These are phyloP conservation scores for Boletellus sp. DNA, from an alignment of 768 basidiomycete species.

Conservation along the genomic window DNA sequence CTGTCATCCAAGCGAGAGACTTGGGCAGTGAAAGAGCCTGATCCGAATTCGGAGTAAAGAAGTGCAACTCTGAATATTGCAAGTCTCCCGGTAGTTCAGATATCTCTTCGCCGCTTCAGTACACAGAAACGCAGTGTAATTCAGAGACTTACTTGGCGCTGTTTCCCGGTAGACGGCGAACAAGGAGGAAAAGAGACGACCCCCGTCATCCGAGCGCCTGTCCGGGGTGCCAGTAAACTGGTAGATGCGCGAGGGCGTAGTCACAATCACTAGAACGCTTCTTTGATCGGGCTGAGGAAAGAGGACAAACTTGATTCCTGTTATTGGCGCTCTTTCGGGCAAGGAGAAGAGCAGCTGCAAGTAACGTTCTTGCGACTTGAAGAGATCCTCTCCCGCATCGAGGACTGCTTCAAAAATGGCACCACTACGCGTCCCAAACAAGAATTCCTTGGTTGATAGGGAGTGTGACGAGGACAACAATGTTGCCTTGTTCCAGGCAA, in stretches of 20 bases:
- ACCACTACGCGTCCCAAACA: slow-evolving; percentile 84
- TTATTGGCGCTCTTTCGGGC: slow-evolving; percentile 78
- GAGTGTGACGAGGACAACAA: slow-evolving; percentile 61
- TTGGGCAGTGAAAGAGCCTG: slow-evolving; percentile 68
- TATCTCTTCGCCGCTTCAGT: slow-evolving; percentile 58
- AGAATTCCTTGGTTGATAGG: slow-evolving; percentile 76
- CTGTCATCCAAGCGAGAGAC: slow-evolving; percentile 87
- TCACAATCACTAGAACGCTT: slow-evolving; percentile 69
- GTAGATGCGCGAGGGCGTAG: slow-evolving; percentile 86
- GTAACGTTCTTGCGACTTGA: slow-evolving; percentile 84
- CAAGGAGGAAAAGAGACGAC: slow-evolving; percentile 68
- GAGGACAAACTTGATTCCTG: slow-evolving; percentile 80
- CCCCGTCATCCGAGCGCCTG: slow-evolving; percentile 67
- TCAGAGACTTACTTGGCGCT: slow-evolving; percentile 64
- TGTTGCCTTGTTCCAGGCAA: slow-evolving; percentile 84
- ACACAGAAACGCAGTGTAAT: neutral
- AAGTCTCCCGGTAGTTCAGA: slow-evolving; percentile 83
- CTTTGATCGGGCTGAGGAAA: slow-evolving; percentile 62
- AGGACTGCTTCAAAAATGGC: slow-evolving; percentile 84
- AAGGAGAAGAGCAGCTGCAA: slow-evolving; percentile 70
- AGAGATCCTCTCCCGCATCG: slow-evolving; percentile 88
- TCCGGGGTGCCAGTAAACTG: slow-evolving; percentile 77
- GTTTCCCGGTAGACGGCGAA: slow-evolving; percentile 73
- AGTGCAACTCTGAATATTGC: slow-evolving; percentile 74
- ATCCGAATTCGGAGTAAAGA: slow-evolving; percentile 68